These are phyloP conservation scores for Manihot esculenta DNA, from an alignment of 441 rosid species.

Conservation along the genomic window DNA sequence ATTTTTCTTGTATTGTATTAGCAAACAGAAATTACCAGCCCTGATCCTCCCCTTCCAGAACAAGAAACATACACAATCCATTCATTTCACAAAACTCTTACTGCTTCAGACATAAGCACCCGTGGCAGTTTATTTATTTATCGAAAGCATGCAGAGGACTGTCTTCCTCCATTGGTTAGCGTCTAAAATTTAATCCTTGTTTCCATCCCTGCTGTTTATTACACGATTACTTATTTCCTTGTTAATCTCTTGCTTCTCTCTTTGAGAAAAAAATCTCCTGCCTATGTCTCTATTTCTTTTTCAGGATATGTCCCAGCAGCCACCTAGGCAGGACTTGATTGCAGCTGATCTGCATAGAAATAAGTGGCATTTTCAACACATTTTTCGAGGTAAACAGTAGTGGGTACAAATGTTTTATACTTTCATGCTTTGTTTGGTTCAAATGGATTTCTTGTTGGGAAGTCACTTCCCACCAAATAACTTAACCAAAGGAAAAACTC, in stretches of 20 bases:
- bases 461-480: too few species aligned
- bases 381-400: constrained; percentile 69
- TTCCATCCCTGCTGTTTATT: not conserved
- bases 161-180: constrained; percentile 94
- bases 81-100: constrained; percentile 93
- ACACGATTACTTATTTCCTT: too few species aligned
- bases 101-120: constrained; percentile 98
- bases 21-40: constrained; percentile 70
- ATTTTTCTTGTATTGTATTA: constrained; percentile 28
- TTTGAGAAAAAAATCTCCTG: too few species aligned
- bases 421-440: too few species aligned
- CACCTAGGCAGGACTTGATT: constrained; percentile 96
- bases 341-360: constrained; percentile 86
- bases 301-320: constrained; percentile 97
- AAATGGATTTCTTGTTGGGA: too few species aligned
- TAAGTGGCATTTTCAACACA: constrained; percentile 96
- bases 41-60: constrained; percentile 70
- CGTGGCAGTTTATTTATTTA: constrained; percentile 98
- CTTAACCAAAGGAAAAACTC: too few species aligned
- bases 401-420: too few species aligned
- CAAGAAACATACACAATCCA: constrained; percentile 74
- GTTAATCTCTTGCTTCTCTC: not conserved
- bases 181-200: constrained; percentile 4
- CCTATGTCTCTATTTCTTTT: constrained; percentile 22
- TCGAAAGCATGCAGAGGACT: constrained; percentile 96